Evolutionary conservation across 305 asterid genomes (phyloP).

Genomic region (Fraxinus sp.): DNA sequence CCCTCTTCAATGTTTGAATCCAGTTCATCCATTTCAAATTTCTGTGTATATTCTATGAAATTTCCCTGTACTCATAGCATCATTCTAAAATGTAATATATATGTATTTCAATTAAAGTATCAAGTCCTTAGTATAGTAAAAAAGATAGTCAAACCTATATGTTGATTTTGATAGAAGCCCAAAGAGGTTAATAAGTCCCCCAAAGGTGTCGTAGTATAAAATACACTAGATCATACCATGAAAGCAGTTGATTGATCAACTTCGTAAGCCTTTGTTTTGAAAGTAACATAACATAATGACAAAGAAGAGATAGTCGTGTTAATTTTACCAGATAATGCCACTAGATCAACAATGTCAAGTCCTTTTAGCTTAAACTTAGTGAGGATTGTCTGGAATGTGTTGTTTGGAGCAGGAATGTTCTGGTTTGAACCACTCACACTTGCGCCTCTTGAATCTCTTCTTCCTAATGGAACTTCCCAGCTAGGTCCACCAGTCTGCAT

Average conservation of each 20-base stretch:
- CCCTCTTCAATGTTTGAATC: no score
- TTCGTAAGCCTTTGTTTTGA: neutral
- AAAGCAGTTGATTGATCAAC: neutral
- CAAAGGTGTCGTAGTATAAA: neutral
- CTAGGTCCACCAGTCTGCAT: slow-evolving; percentile 44
- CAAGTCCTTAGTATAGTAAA: no score
- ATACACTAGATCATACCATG: neutral
- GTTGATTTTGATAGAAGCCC: neutral
- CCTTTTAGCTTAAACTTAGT: slow-evolving; percentile 77
- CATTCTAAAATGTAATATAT: no score
- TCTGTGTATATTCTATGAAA: no score
- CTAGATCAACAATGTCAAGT: slow-evolving; percentile 73
- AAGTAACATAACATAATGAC: neutral
- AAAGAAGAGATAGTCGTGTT: no score
- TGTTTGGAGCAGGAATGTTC: slow-evolving; percentile 89
- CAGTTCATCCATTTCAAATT: no score
- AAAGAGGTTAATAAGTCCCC: neutral
- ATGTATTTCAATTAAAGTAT: no score
- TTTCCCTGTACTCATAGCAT: no score
- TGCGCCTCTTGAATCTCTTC: slow-evolving; percentile 41
- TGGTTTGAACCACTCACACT: slow-evolving; percentile 77
- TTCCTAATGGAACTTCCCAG: slow-evolving; percentile 46
- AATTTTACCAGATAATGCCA: slow-evolving; percentile 69
- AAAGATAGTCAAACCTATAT: no score
- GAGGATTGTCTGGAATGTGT: slow-evolving; percentile 78